Evolutionary conservation across 306 rosid genomes (phyloP), one percentile per base, ranked within the genome.

Genomic region (Pterocarpus santalinus): DNA sequence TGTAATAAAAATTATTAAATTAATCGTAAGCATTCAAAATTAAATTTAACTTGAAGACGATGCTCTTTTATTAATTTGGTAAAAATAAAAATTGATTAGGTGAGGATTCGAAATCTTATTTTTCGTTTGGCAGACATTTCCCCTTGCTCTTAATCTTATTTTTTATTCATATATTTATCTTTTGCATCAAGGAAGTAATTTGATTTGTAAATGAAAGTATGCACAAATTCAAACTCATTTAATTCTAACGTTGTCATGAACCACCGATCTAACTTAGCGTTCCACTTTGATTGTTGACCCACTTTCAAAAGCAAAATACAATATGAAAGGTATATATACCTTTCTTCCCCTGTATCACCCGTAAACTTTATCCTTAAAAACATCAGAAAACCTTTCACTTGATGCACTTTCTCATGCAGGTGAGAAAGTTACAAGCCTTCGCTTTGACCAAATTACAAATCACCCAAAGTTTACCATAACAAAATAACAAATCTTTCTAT

Each of bases 271-370:
- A 72, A 22, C 44, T 39, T 39, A 39, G 14, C 65, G 34, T 65
- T 56, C 63, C 36, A 55, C 22, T 78, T 53, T 52, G 41, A 69
- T 8, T 12, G 7, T 41, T 43, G 7, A 8, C 36, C 44, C 73
- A 38, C 69, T 14, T 6, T 77, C 57, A 39, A 49, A 60, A 67
- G 60, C 63, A 69, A 60, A 70, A 71, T 75, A 52, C 30, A 56
- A n/a, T 17, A 11, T 61, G 75, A 5, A 77, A 51, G 65, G 65
- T 43, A 15, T 4, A 3, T 65, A 56, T 7, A 12, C 43, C 65
- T 65, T 67, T 67, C 36, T 46, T 57, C 32, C 58, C 22, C 51
- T 1, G 46, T 61, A 32, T 8, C 2, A 9, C 12, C 3, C 17
- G 15, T 43, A 13, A 41, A 32, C 39, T 47, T 62, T 4, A 14